Conservation (phyloP, 495 filamentous ascomycete species). For the Eremomyces bilateralis region DNA sequence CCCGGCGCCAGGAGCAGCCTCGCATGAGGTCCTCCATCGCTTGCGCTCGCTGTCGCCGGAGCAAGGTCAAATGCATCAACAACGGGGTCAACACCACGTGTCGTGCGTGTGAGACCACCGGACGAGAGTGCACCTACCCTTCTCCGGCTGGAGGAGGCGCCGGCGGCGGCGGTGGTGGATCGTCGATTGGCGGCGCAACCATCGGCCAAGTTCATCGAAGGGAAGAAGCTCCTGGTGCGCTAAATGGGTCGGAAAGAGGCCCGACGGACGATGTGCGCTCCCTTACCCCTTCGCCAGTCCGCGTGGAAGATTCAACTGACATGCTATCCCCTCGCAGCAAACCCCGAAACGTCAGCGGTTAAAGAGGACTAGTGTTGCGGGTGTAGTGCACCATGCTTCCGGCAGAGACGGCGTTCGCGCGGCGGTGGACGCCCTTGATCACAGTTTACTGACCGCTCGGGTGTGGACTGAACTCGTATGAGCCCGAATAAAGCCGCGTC, state of each 20-base stretch:
- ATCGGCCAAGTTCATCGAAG: conserved; percentile 4
- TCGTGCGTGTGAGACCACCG: conserved; percentile 52
- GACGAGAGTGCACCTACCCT: conserved; percentile 58
- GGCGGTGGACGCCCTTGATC: conserved; percentile 12
- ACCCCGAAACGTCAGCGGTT: conserved; percentile 2
- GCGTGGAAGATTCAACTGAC: conserved; percentile 1
- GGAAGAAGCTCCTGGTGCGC: too few relatives aligned
- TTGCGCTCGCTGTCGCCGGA: conserved; percentile 54
- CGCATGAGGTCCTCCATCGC: conserved; percentile 61
- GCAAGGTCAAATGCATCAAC: conserved; percentile 75
- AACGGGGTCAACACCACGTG: conserved; percentile 51
- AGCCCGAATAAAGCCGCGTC: background rate
- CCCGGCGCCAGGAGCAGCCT: conserved; percentile 5
- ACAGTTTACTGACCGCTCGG: conserved; percentile 23
- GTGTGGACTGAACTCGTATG: conserved; percentile 23
- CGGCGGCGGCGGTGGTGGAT: conserved; percentile 19
- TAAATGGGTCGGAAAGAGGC: conserved; percentile 1
- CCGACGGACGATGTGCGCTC: conserved; percentile 1
- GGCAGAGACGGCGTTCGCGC: conserved; percentile 6
- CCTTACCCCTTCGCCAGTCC: too few relatives aligned
- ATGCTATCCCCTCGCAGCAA: conserved; percentile 1
- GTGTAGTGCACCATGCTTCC: background rate
- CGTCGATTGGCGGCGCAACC: conserved; percentile 8
- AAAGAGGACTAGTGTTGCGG: conserved; percentile 3
- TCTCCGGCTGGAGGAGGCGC: conserved; percentile 23